These are phyloP conservation scores for Starmerella kuoi DNA, from an alignment of 805 yeast species.

Conservation along the genomic window DNA sequence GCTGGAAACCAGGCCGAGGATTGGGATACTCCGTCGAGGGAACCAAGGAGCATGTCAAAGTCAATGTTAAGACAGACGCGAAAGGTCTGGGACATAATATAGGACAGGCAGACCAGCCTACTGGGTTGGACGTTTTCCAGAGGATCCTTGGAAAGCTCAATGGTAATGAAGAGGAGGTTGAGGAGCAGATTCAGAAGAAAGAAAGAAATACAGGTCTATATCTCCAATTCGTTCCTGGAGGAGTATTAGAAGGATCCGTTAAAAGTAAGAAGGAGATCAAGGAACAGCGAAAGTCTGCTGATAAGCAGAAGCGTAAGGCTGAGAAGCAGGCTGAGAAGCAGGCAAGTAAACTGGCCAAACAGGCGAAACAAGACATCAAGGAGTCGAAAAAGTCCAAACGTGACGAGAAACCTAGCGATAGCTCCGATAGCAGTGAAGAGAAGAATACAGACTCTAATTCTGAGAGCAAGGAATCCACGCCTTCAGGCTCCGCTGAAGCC, in stretches of 20 bases:
- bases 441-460: too few relatives aligned
- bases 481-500: background rate
- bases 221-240: conserved; percentile 79
- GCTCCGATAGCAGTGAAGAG: background rate
- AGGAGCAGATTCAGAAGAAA: conserved; percentile 45
- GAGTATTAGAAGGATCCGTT: conserved; percentile 37
- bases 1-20: conserved; percentile 90
- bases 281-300: conserved; percentile 24
- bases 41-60: conserved; percentile 51
- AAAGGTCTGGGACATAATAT: conserved; percentile 82
- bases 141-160: conserved; percentile 77
- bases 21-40: conserved; percentile 54
- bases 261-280: conserved; percentile 23
- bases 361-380: background rate
- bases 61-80: conserved; percentile 67
- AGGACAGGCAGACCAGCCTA: conserved; percentile 55
- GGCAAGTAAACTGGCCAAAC: background rate
- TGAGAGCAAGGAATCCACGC: too few relatives aligned
- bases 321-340: conserved; percentile 2
- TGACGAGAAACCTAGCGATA: background rate
- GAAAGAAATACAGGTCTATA: conserved; percentile 58
- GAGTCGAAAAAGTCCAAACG: background rate
- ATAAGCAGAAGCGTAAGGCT: conserved; percentile 14
- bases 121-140: conserved; percentile 89
- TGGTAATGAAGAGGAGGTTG: conserved; percentile 56